These are phyloP conservation scores for Neonectria hederae DNA, from an alignment of 2,329 filamentous ascomycete genomes.

Conservation along the genomic window DNA sequence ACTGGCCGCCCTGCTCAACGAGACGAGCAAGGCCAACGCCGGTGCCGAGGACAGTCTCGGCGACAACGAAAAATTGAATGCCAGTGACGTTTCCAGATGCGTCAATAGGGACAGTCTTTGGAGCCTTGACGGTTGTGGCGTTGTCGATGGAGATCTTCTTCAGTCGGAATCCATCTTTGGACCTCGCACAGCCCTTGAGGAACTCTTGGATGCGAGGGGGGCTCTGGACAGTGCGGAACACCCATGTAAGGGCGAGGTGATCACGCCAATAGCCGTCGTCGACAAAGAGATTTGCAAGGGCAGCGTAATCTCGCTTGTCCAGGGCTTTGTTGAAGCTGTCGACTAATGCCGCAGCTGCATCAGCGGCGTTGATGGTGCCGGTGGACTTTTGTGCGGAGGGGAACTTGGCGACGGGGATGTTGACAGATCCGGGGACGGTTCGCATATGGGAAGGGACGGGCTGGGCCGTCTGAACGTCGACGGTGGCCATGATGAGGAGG, in stretches of 20 bases:
- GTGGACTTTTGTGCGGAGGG: conserved; percentile 44
- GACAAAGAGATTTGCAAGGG: conserved; percentile 43
- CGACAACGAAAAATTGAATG: conserved; percentile 64
- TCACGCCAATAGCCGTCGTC: conserved; percentile 66
- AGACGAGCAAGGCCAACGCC: conserved; percentile 68
- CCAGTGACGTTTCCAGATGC: conserved; percentile 58
- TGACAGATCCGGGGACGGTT: conserved; percentile 61
- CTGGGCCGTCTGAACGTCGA: conserved; percentile 28
- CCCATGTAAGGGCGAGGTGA: conserved; percentile 66
- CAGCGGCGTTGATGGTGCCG: conserved; percentile 46
- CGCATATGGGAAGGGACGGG: conserved; percentile 42
- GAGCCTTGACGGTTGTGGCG: conserved; percentile 54
- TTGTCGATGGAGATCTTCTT: conserved; percentile 57
- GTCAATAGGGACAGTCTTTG: conserved; percentile 59
- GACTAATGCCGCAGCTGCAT: conserved; percentile 52
- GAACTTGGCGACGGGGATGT: conserved; percentile 59
- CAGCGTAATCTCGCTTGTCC: conserved; percentile 45
- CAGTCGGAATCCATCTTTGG: conserved; percentile 52
- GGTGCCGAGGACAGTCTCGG: conserved; percentile 62
- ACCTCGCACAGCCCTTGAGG: conserved; percentile 45
- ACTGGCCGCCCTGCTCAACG: conserved; percentile 54
- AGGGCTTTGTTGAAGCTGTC: conserved; percentile 54
- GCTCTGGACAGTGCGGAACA: conserved; percentile 61
- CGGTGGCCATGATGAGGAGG: conserved; percentile 34
- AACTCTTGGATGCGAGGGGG: conserved; percentile 52